Evolutionary conservation across 768 basidiomycete species (phyloP), one percentile per base, ranked within the genome.

Genomic region (Auricularia sp.): DNA sequence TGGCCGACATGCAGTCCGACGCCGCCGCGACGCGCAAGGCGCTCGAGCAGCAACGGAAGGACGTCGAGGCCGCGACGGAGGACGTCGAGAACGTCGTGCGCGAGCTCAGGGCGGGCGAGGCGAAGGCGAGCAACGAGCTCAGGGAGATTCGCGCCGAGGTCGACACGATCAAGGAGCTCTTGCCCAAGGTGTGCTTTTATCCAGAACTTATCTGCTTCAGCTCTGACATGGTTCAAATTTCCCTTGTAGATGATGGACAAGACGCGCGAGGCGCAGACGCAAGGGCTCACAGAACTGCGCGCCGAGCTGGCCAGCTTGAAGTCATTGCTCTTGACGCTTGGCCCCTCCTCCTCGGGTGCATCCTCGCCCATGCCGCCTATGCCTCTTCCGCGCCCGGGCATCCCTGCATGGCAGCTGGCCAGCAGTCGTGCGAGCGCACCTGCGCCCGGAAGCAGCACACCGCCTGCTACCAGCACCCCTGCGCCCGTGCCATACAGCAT

Each of bases 221-320:
- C 29, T 29, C 29, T 29, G 29, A 29, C 29, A 29, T 29, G n/a
- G n/a, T n/a, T n/a, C n/a, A n/a, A n/a, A n/a, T n/a, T n/a, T n/a
- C n/a, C 29, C 29, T n/a, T 18, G 3, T 67, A 98, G 95, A 91
- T 98, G 90, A 88, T 97, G 62, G 92, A 97, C 64, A 94, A 91
- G 77, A 91, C 88, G 72, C 91, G 93, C 72, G 88, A 92, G 63
- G 81, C 84, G 14, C 93, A 97, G 74, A 82, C 84, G 23, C 85
- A 88, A 66, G 91, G 93, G 1, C 80, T 98, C 14, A 77, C 81
- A 62, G 96, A 98, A 69, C 80, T 98, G 12, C 94, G 97, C 70
- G 87, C 93, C 68, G 96, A 98, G 72, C 82, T 98, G 70, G 93
- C 94, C 71, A 98, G 95, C 0, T 79, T 98, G 66, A 98, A 98